Evolutionary conservation across 148 eudicot species (phyloP), one percentile per base, ranked within the genome.

Genomic region (Hydrangea macrophylla): DNA sequence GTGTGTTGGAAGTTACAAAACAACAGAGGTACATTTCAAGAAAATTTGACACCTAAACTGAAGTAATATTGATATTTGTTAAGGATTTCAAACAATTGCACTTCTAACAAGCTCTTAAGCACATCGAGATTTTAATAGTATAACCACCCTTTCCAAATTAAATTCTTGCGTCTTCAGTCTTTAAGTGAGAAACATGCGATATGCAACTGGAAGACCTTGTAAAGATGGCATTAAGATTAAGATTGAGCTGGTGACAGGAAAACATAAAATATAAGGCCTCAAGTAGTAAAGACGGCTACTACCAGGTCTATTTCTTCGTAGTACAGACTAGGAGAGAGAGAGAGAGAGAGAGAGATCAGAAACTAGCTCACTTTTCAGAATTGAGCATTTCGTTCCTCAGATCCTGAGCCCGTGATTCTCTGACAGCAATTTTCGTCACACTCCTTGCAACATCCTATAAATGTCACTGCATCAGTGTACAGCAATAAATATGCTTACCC

Each of bases 401-500:
- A 84, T 95, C 99, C 68, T 87, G 88, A 40, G 97, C 97, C 50
- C 99, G 85, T 18, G 99, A 77, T 83, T 95, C 99, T 72, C 88
- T 85, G 22, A 91, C 88, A 28, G 92, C 89, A 79, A 85, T 33
- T 73, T 85, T 83, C 66, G 99, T 95, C 69, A 95, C 90, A 61
- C 96, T 89, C 83, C 99, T 89, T 44, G 76, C 86, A 74, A 84
- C 88, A 86, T 95, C 99, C 97, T 95, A 87, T 58, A 63, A 61
- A 62, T 56, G 36, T 63, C 17, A 62, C 32, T 56, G 22, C 39
- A 68, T 73, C 60, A 66, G 61, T 13, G 15, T 51, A 59, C 11
- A n/a, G 24, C 2, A 35, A 64, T 1, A 33, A 66, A 51, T 0
- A 7, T 33, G 13, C 20, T 35, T 30, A 30, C n/a, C 61, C 11